These are phyloP conservation scores for Ogataea saltuana DNA, from an alignment of 805 yeast species.

Conservation along the genomic window DNA sequence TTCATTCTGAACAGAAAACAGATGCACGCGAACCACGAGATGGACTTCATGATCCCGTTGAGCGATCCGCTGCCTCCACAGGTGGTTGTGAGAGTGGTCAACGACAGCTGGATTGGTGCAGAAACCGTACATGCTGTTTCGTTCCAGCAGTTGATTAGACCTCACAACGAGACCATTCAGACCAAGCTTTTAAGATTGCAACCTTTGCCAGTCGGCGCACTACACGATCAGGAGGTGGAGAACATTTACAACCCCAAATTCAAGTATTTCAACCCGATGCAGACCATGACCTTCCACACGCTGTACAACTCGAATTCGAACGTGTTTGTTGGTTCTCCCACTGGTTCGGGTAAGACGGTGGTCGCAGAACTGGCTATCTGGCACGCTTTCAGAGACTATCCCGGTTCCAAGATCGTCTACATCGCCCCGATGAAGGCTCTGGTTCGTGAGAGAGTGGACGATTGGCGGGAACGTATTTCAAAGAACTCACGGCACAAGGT, in stretches of 20 bases:
- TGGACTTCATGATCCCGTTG: conserved; percentile 92
- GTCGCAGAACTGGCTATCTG: conserved; percentile 97
- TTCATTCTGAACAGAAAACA: conserved; percentile 65
- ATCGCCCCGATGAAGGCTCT: conserved; percentile 91
- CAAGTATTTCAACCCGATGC: conserved; percentile 96
- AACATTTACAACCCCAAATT: conserved; percentile 66
- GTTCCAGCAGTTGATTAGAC: conserved; percentile 86
- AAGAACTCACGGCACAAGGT: conserved; percentile 49
- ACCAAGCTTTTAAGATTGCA: conserved; percentile 78
- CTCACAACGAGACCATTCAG: conserved; percentile 81
- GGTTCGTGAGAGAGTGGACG: conserved; percentile 80
- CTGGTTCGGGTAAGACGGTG: conserved; percentile 97
- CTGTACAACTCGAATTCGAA: conserved; percentile 76
- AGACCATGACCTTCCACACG: conserved; percentile 93
- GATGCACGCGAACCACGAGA: conserved; percentile 56
- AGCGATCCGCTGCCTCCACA: conserved; percentile 91
- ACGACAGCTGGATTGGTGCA: conserved; percentile 89
- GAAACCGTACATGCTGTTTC: conserved; percentile 77
- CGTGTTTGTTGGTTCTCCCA: conserved; percentile 94
- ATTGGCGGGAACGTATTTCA: conserved; percentile 63
- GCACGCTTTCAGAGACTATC: conserved; percentile 87
- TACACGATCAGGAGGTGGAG: conserved; percentile 69
- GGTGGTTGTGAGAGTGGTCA: conserved; percentile 71
- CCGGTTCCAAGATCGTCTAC: conserved; percentile 77
- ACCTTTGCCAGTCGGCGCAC: conserved; percentile 82